Percentiles rank a stretch among this genome's conserved stretches.
Evolutionary conservation across 2,329 filamentous ascomycete genomes (phyloP).

Genomic region (Beauveria asiatica): DNA sequence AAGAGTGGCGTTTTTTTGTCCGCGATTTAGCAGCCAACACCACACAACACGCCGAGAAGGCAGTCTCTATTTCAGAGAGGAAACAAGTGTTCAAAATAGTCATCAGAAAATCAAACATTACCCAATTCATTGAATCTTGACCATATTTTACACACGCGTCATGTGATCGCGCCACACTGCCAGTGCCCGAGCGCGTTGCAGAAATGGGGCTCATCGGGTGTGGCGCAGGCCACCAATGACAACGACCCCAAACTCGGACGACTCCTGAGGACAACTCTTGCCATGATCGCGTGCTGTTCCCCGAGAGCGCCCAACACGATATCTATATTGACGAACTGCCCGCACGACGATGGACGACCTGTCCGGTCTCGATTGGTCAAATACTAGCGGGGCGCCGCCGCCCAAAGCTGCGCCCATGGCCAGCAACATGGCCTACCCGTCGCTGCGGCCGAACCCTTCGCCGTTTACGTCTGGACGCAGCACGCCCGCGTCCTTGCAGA

Average conservation of each 20-base stretch:
- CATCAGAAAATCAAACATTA: not conserved
- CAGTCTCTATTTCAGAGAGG: too few relatives aligned
- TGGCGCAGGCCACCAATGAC: constrained; percentile 8
- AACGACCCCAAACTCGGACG: not conserved
- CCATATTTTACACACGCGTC: not conserved
- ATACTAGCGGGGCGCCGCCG: constrained; percentile 25
- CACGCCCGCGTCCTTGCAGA: constrained; percentile 46
- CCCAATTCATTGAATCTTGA: not conserved
- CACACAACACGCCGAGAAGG: not conserved
- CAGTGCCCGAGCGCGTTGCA: not conserved
- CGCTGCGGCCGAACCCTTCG: constrained; percentile 48
- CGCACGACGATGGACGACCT: constrained; percentile 50
- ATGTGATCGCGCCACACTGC: constrained; percentile 5
- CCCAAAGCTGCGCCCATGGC: constrained; percentile 26
- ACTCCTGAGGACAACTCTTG: not conserved
- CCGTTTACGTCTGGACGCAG: constrained; percentile 46
- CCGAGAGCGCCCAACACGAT: not conserved
- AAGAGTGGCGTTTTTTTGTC: too few relatives aligned
- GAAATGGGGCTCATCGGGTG: not conserved
- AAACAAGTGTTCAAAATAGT: too few relatives aligned
- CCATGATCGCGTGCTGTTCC: constrained; percentile 2
- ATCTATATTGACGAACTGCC: not conserved
- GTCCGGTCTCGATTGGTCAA: constrained; percentile 52
- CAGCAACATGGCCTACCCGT: constrained; percentile 36
- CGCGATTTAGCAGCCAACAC: not conserved